phyloP scores from a whole-genome alignment of 1,284 basidiomycete genomes.

The Boletus austroedulis region DNA sequence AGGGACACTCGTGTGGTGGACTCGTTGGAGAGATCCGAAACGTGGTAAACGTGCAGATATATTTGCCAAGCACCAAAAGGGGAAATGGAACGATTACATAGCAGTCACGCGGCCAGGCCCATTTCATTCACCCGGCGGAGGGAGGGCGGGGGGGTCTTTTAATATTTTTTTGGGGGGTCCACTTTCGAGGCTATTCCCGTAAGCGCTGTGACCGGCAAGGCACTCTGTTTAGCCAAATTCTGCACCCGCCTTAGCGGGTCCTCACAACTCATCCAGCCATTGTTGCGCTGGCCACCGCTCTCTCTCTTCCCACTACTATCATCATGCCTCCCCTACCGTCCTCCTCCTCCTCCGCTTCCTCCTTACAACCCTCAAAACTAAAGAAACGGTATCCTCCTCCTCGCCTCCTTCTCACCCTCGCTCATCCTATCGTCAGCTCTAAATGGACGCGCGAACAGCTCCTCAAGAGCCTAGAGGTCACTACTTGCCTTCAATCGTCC shows the following conservation, averaged over 20 bases:
- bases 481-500: background rate
- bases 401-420: slow-evolving; percentile 24
- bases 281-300: slow-evolving; percentile 39
- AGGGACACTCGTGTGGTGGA: background rate
- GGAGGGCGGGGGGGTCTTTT: background rate
- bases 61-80: slow-evolving; percentile 14
- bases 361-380: slow-evolving; percentile 18
- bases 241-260: slow-evolving; percentile 34
- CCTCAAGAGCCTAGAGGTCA: slow-evolving; percentile 57
- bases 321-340: slow-evolving; percentile 32
- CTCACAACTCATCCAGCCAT: slow-evolving; percentile 37
- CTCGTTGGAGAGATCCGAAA: slow-evolving; percentile 19
- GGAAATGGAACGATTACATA: slow-evolving; percentile 7
- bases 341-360: slow-evolving; percentile 30
- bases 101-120: slow-evolving; percentile 8
- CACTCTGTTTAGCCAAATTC: slow-evolving; percentile 38
- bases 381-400: slow-evolving; percentile 39
- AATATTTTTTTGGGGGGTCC: slow-evolving; percentile 7
- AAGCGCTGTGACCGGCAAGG: slow-evolving; percentile 40
- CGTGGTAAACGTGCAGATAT: slow-evolving; percentile 7
- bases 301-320: slow-evolving; percentile 41
- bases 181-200: slow-evolving; percentile 22
- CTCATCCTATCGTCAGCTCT: slow-evolving; percentile 39
- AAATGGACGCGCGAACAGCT: slow-evolving; percentile 62
- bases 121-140: background rate